Percentiles rank a stretch among this genome's conserved stretches.
These are phyloP conservation scores for Streptanthus diversifolius DNA, from an alignment of 345 rosid species.

Conservation along the genomic window DNA sequence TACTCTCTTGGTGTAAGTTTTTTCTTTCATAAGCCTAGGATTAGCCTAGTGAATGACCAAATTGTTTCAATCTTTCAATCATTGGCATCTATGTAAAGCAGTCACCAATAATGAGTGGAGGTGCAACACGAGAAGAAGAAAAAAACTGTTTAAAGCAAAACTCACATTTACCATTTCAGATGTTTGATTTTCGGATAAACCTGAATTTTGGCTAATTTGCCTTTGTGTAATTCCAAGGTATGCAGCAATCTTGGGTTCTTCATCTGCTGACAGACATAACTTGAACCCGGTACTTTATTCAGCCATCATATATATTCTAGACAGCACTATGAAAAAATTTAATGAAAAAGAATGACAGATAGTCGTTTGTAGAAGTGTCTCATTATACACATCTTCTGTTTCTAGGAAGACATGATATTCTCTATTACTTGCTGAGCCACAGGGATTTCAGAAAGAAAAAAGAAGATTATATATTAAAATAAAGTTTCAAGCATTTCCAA, in stretches of 20 bases:
- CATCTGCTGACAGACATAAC: constrained; percentile 45
- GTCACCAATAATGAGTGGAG: constrained; percentile 3
- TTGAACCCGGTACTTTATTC: constrained; percentile 55
- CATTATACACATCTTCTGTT: constrained; percentile 2
- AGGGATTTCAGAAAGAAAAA: background rate
- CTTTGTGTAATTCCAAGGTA: constrained; percentile 45
- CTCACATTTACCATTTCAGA: constrained; percentile 1
- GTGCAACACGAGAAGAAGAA: background rate
- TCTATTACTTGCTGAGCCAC: background rate
- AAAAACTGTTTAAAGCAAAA: background rate
- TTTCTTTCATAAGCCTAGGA: background rate
- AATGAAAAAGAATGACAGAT: background rate
- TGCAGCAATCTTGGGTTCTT: constrained; percentile 81
- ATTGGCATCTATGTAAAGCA: constrained; percentile 1
- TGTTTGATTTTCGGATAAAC: constrained; percentile 3
- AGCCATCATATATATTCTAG: background rate
- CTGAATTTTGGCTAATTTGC: constrained; percentile 8
- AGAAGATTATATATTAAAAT: background rate
- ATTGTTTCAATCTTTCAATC: background rate
- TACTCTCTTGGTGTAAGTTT: constrained; percentile 69
- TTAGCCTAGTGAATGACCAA: background rate
- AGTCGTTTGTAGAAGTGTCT: constrained; percentile 3
- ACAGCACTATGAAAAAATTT: background rate
- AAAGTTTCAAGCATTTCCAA: background rate
- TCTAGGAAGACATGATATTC: background rate